Conservation (phyloP, 2,329 filamentous ascomycete species). For the Neurospora crassa region DNA sequence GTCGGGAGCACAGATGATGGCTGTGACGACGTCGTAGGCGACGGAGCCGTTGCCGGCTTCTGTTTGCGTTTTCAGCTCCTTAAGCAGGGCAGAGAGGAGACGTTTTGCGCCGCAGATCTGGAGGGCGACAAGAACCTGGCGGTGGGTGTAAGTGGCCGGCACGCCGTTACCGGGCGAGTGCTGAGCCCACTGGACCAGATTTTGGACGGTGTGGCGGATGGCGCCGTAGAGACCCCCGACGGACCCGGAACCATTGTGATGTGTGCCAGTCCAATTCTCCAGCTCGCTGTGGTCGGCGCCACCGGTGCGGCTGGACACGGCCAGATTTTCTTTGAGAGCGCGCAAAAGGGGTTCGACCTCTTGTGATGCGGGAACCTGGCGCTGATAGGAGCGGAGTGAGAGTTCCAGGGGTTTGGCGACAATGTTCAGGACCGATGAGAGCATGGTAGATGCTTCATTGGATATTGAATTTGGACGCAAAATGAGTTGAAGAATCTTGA, state of each 20-base stretch:
- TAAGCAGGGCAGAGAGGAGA: conserved; percentile 52
- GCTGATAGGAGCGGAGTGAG: conserved; percentile 56
- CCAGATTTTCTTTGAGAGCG: conserved; percentile 52
- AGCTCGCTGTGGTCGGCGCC: conserved; percentile 57
- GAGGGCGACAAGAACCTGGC: conserved; percentile 53
- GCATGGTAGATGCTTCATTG: conserved; percentile 60
- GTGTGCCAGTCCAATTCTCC: conserved; percentile 52
- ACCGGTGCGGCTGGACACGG: conserved; percentile 49
- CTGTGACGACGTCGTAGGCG: conserved; percentile 59
- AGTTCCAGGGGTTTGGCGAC: conserved; percentile 60
- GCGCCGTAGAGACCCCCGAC: conserved; percentile 47
- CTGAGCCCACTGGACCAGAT: conserved; percentile 57
- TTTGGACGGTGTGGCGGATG: conserved; percentile 51
- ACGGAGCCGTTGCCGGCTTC: conserved; percentile 49
- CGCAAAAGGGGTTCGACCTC: conserved; percentile 61
- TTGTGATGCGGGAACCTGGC: conserved; percentile 55
- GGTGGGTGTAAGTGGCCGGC: conserved; percentile 62
- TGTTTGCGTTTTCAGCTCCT: conserved; percentile 56
- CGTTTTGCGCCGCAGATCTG: conserved; percentile 52
- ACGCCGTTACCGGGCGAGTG: conserved; percentile 44
- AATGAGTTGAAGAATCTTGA: conserved; percentile 64
- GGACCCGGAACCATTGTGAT: conserved; percentile 14
- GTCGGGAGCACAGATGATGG: conserved; percentile 60
- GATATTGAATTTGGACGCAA: conserved; percentile 62
- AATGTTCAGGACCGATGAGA: conserved; percentile 61